Evolutionary conservation across 2,329 filamentous ascomycete species (phyloP), one percentile per base, ranked within the genome.

Genomic region (Colletotrichum godetiae): DNA sequence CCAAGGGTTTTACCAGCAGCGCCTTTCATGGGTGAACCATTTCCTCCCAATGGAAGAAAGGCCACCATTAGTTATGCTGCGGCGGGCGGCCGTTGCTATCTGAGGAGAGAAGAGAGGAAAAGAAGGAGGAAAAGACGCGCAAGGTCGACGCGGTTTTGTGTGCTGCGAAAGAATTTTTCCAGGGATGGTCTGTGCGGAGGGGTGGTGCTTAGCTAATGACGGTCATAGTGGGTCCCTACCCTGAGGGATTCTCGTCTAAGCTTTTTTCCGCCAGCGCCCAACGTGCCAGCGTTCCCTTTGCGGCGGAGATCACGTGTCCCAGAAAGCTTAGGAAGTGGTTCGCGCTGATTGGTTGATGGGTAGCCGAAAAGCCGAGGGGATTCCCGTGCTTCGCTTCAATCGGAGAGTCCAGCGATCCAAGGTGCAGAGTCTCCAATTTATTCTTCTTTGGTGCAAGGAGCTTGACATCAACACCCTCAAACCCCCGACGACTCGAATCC

Each of bases 281-380:
- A 15, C 37, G 37, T 15, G 46, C 33, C 53, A 37, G 5, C 19
- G 19, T 22, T 22, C 53, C 61, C 55, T 52, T 56, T 60, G 27
- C 19, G 19, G 11, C 55, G 5, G 3, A 22, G 22, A 49, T 73
- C 66, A 73, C 71, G 71, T 73, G 71, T 65, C 12, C 35, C 37
- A 1, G 10, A 33, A 37, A 72, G 80, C 81, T 85, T 81, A 83
- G 75, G 80, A 84, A 85, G 83, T 81, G 74, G 42, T 61, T 46
- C 37, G 15, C 33, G 66, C 58, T 82, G 80, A 86, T 87, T 87
- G 84, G 85, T 67, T 62, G 31, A 59, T 56, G 71, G 71, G 82
- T 78, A 80, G 79, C 86, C 85, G 85, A 87, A 85, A 84, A 84
- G 80, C 83, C 82, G 82, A 82, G 78, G 74, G 64, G 69, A 71